phyloP scores from a whole-genome alignment of 176 grass and related monocot species.

The Oryza nivara region DNA sequence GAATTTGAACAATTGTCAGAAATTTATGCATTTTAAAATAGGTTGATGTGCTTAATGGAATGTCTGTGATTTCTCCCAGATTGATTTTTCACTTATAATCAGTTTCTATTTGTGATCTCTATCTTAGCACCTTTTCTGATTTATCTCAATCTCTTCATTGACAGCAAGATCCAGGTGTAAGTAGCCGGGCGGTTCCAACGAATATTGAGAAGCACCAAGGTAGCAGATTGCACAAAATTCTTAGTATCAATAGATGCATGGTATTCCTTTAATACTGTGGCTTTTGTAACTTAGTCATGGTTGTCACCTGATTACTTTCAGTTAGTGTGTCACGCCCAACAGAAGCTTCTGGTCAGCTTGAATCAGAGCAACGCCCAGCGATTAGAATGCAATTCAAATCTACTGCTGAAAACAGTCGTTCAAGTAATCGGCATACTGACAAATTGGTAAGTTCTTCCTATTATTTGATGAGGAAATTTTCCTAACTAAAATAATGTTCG shows the following conservation, averaged over 20 bases:
- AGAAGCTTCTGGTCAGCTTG: conserved; percentile 41
- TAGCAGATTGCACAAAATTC: conserved; percentile 24
- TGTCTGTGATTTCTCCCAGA: not conserved
- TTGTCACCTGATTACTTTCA: conserved; percentile 41
- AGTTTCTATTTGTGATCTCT: conserved; percentile 21
- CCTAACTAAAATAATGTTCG: not conserved
- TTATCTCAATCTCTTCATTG: conserved; percentile 5
- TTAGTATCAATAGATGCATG: conserved; percentile 14
- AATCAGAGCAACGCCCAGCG: conserved; percentile 43
- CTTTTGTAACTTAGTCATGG: conserved; percentile 6
- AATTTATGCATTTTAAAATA: conserved; percentile 15
- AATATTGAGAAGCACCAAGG: conserved; percentile 54
- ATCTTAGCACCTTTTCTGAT: conserved; percentile 20
- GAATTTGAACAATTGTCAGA: not conserved
- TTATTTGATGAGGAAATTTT: conserved; percentile 20
- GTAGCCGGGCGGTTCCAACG: conserved; percentile 33
- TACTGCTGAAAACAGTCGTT: conserved; percentile 55
- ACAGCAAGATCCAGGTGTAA: conserved; percentile 61
- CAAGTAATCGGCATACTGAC: conserved; percentile 46
- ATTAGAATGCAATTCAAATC: conserved; percentile 62
- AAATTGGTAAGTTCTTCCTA: conserved; percentile 38
- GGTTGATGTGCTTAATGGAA: not conserved
- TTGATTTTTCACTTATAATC: not conserved
- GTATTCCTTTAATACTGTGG: not conserved
- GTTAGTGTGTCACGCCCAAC: conserved; percentile 44